These are phyloP conservation scores for Xylariaceae sp. DNA, from an alignment of 2,329 filamentous ascomycete species.

Conservation along the genomic window DNA sequence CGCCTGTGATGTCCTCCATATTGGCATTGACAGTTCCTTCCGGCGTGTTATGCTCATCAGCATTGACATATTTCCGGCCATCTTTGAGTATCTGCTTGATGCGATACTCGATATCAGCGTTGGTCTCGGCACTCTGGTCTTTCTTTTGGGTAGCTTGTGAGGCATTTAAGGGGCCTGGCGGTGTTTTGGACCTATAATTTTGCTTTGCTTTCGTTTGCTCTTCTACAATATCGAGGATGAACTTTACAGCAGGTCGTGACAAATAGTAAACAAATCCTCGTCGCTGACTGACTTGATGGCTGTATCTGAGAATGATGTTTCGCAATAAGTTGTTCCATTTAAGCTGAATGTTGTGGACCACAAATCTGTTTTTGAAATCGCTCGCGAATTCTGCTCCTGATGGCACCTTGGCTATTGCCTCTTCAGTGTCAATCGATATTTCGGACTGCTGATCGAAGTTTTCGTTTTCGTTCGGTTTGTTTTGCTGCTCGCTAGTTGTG, in stretches of 20 bases:
- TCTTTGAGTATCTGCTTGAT: slow-evolving; percentile 87
- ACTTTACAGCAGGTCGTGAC: slow-evolving; percentile 93
- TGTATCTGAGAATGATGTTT: slow-evolving; percentile 96
- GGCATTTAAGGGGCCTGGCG: slow-evolving; percentile 33
- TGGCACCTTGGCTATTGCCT: slow-evolving; percentile 68
- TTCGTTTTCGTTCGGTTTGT: slow-evolving; percentile 25
- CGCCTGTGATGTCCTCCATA: slow-evolving; percentile 69
- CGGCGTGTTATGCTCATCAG: slow-evolving; percentile 60
- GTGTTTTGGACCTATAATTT: slow-evolving; percentile 39
- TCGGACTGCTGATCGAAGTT: slow-evolving; percentile 43
- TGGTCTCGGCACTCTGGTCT: slow-evolving; percentile 61
- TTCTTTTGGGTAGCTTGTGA: slow-evolving; percentile 47
- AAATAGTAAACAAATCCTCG: slow-evolving; percentile 98
- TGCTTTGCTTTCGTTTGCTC: slow-evolving; percentile 81
- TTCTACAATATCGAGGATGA: slow-evolving; percentile 96
- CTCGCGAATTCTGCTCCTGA: slow-evolving; percentile 82
- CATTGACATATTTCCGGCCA: slow-evolving; percentile 79
- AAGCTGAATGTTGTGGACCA: slow-evolving; percentile 94
- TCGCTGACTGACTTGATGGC: slow-evolving; percentile 94
- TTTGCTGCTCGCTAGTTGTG: slow-evolving; percentile 38
- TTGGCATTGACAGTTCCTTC: slow-evolving; percentile 46
- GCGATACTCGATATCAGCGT: slow-evolving; percentile 76
- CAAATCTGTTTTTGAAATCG: slow-evolving; percentile 98
- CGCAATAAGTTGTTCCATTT: slow-evolving; percentile 98
- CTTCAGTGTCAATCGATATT: slow-evolving; percentile 57